Conservation (phyloP, 2,329 filamentous ascomycete genomes). For the Tolypocladium guangdongense region DNA sequence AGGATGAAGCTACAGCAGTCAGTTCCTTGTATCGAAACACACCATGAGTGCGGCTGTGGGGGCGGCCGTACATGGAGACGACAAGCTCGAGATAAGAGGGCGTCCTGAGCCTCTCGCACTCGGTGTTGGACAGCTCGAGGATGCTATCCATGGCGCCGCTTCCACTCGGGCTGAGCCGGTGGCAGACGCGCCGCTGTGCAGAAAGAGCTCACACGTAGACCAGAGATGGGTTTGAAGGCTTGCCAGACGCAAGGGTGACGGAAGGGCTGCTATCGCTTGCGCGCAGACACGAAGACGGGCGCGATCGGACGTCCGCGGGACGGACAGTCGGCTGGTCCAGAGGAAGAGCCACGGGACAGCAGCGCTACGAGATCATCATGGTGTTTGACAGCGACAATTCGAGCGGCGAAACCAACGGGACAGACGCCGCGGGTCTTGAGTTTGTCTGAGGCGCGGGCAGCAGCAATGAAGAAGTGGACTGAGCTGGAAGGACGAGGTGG, state of each 20-base stretch:
- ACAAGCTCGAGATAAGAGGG: conserved; percentile 44
- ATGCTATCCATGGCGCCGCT: conserved; percentile 1
- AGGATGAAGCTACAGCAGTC: conserved; percentile 52
- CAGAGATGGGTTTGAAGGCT: background rate
- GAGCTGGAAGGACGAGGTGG: background rate
- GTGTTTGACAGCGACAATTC: background rate
- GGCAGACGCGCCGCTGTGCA: background rate
- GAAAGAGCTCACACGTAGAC: background rate
- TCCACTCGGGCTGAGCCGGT: background rate
- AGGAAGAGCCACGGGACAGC: background rate
- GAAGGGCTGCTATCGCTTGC: background rate
- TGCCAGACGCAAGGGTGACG: background rate
- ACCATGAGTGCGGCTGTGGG: background rate
- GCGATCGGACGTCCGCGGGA: background rate
- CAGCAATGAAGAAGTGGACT: background rate
- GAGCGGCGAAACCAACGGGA: background rate
- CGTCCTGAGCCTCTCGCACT: conserved; percentile 40
- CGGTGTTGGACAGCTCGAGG: conserved; percentile 2
- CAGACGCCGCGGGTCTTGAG: background rate
- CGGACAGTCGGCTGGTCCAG: background rate
- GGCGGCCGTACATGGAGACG: conserved; percentile 37
- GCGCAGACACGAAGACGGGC: background rate
- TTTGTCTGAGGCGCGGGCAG: background rate
- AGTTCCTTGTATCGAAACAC: background rate
- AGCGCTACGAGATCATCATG: background rate